Evolutionary conservation across 306 rosid species (phyloP).

Genomic region (Rosa lucieae): DNA sequence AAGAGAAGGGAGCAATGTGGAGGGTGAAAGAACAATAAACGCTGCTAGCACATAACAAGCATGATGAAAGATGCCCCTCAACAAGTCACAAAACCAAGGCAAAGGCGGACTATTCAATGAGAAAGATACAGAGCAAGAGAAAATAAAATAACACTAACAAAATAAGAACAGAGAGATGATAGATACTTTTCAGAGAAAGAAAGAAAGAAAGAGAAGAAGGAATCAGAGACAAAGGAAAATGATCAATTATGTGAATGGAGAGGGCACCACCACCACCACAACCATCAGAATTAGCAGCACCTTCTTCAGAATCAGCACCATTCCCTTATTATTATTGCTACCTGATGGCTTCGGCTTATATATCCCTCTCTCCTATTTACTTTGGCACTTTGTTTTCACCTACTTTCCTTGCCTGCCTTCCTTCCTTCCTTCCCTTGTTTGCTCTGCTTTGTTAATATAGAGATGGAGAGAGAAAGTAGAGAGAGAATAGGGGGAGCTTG

Average conservation of each 20-base stretch:
- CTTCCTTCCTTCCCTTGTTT: not conserved
- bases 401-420: conserved; percentile 22
- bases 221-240: conserved; percentile 27
- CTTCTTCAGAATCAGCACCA: conserved; percentile 32
- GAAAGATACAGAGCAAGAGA: conserved; percentile 9
- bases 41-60: conserved; percentile 47
- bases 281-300: conserved; percentile 5
- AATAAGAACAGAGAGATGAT: conserved; percentile 13
- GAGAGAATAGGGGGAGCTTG: conserved; percentile 22
- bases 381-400: conserved; percentile 40
- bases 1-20: conserved; percentile 34
- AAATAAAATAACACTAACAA: not conserved
- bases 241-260: conserved; percentile 27
- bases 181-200: conserved; percentile 18
- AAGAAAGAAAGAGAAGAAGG: conserved; percentile 20
- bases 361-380: conserved; percentile 4
- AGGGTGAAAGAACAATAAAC: conserved; percentile 38
- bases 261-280: conserved; percentile 22
- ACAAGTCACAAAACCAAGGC: conserved; percentile 17
- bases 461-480: conserved; percentile 16
- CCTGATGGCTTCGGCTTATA: not conserved
- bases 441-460: conserved; percentile 20
- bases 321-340: conserved; percentile 8
- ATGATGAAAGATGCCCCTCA: conserved; percentile 44
- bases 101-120: conserved; percentile 63